Evolutionary conservation across 306 rosid species (phyloP), one percentile per base, ranked within the genome.

Genomic region (Cicer judaicum): DNA sequence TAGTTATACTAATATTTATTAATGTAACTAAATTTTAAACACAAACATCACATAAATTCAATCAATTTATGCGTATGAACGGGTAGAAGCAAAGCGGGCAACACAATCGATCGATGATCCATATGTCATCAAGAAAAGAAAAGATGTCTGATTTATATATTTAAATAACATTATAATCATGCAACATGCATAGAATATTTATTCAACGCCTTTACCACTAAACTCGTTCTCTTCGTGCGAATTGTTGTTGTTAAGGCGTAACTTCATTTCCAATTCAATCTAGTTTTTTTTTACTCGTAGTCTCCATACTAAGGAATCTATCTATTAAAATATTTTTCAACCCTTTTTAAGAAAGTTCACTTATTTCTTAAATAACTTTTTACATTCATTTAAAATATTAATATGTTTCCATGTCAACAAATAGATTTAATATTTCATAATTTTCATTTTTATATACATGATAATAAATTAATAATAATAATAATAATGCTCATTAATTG

Each of bases 91-190:
- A 2, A 55, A 55, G 73, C 78, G 78, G 83, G 78, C 21, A 34
- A 80, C 73, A 66, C 80, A 53, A 34, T 15, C 2, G 39, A 66
- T 73, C 42, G 8, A 52, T 36, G 54, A 72, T 60, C 65, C 71
- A 50, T 29, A 60, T 34, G 43, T 60, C 18, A 60, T 18, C 65
- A 60, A 0, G 36, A 34, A 34, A 60, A 0, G 36, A 34, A 29
- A 60, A 34, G 19, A 60, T 60, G 0, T 42, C 6, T 34, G 11
- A 60, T 34, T 60, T 9, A 13, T 9, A 18, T 72, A 70, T 54
- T 54, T 77, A 55, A 82, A 14, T 54, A 68, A 72, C 59, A 71
- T 60, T 6, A 42, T 48, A 44, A 18, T 75, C 52, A 41, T 67
- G 61, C 73, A 75, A 21, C 40, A 21, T 59, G 44, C 55, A 55